Percentiles rank a stretch among this genome's conserved stretches.
These are phyloP conservation scores for Backusella luteola DNA, from an alignment of 192 early-diverging fungal species.

Conservation along the genomic window DNA sequence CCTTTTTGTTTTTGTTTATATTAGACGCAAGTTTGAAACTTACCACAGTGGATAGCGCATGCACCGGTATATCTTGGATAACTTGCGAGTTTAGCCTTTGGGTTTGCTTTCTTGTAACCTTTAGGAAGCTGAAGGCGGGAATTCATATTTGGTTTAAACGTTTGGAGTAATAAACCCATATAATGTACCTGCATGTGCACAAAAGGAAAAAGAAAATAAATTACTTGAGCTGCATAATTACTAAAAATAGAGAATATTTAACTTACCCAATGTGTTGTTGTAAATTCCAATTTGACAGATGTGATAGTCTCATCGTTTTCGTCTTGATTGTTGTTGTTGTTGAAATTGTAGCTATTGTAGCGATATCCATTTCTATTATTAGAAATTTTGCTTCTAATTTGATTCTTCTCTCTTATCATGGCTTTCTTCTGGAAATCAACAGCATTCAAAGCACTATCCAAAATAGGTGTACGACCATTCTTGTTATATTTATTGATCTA, in stretches of 20 bases:
- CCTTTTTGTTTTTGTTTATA: no score
- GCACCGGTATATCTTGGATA: constrained; percentile 28
- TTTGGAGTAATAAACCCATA: not conserved
- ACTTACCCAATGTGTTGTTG: constrained; percentile 17
- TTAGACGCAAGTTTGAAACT: not conserved
- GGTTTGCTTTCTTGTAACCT: constrained; percentile 21
- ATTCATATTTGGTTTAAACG: constrained; percentile 23
- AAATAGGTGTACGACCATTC: constrained; percentile 27
- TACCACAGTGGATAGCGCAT: constrained; percentile 30
- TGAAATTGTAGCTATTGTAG: not conserved
- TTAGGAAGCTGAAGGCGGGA: constrained; percentile 18
- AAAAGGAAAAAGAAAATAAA: not conserved
- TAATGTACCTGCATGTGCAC: constrained; percentile 5
- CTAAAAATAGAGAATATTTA: not conserved
- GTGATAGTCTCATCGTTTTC: no score
- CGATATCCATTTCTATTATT: not conserved
- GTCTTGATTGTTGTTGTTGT: not conserved
- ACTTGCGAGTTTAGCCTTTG: constrained; percentile 16
- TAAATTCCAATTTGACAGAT: constrained; percentile 11
- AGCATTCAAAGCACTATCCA: constrained; percentile 9
- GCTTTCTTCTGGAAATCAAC: constrained; percentile 13
- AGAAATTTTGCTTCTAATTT: not conserved
- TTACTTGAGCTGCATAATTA: not conserved
- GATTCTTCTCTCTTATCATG: constrained; percentile 9
- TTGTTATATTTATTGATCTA: constrained; percentile 29